phyloP scores from a whole-genome alignment of 169 alveolate species.

The Miamiensis avidus region DNA sequence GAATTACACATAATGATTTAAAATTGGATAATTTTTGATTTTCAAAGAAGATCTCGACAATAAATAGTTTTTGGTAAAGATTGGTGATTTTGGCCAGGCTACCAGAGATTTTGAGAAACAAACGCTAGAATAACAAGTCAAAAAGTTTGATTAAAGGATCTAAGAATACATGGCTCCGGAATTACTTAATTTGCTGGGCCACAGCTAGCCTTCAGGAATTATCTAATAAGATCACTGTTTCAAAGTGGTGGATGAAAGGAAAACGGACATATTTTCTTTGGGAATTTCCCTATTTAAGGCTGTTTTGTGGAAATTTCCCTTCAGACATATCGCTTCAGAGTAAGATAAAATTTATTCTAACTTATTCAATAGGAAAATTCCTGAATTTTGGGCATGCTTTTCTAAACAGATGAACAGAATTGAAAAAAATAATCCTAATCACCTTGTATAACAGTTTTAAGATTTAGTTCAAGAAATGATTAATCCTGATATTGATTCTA shows the following conservation, averaged over 20 bases:
- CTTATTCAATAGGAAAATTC: neutral
- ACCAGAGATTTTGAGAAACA: neutral
- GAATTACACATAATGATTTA: neutral
- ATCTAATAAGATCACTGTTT: too few species aligned
- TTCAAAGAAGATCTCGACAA: neutral
- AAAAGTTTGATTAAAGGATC: neutral
- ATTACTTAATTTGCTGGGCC: neutral
- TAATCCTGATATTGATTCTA: neutral
- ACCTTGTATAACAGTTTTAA: too few species aligned
- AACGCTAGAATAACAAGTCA: neutral
- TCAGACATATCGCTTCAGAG: neutral
- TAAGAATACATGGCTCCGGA: neutral
- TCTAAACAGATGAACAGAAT: neutral
- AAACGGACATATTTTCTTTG: neutral
- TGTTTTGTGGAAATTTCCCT: neutral
- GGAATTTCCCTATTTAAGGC: neutral
- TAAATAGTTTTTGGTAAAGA: too few species aligned
- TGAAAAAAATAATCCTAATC: neutral
- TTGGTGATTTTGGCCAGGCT: neutral
- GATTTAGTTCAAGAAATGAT: neutral
- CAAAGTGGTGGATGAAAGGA: neutral
- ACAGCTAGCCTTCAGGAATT: neutral
- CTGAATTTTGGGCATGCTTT: neutral
- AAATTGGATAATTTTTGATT: neutral
- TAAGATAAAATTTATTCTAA: neutral